A percentile compares a stretch with the other conserved stretches of the same genome.
These are phyloP conservation scores for Penicillium egyptiacum DNA, from an alignment of 495 filamentous ascomycete genomes.

Conservation along the genomic window DNA sequence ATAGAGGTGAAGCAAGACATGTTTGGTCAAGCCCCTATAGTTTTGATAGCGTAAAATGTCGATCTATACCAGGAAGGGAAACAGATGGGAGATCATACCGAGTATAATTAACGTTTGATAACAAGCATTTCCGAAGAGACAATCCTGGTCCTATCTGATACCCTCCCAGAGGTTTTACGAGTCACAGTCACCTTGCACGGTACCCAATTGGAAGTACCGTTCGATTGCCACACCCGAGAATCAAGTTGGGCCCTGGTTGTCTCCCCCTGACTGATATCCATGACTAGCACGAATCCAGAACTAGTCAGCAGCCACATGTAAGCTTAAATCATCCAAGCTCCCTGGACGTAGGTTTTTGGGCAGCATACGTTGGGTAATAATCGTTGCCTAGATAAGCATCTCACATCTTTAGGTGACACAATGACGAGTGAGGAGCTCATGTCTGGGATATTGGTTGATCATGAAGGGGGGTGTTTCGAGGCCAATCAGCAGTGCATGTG, in stretches of 20 bases:
- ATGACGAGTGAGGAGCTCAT: slow-evolving; percentile 22
- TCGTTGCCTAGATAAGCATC: neutral
- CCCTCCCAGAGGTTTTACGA: neutral
- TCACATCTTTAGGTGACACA: slow-evolving; percentile 21
- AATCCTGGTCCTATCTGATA: neutral
- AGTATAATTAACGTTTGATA: neutral
- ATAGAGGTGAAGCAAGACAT: slow-evolving; percentile 5
- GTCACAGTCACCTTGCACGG: neutral
- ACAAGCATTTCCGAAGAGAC: neutral
- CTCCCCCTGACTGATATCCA: slow-evolving; percentile 1
- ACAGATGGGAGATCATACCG: neutral
- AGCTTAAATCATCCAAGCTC: slow-evolving; percentile 1
- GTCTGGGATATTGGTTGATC: slow-evolving; percentile 19
- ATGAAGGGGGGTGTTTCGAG: slow-evolving; percentile 10
- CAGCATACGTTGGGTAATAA: slow-evolving; percentile 7
- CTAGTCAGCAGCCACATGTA: slow-evolving; percentile 9
- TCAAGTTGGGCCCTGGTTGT: neutral
- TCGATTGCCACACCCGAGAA: slow-evolving; percentile 3
- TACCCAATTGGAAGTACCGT: neutral
- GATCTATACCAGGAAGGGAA: neutral
- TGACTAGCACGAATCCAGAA: neutral
- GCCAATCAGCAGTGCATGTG: slow-evolving; percentile 4
- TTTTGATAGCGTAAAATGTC: neutral
- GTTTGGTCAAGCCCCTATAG: neutral
- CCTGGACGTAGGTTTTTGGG: neutral